A percentile compares a stretch with the other conserved stretches of the same genome.
phyloP scores from a whole-genome alignment of 2,329 filamentous ascomycete species.

The Kalaharituber pfeilii region DNA sequence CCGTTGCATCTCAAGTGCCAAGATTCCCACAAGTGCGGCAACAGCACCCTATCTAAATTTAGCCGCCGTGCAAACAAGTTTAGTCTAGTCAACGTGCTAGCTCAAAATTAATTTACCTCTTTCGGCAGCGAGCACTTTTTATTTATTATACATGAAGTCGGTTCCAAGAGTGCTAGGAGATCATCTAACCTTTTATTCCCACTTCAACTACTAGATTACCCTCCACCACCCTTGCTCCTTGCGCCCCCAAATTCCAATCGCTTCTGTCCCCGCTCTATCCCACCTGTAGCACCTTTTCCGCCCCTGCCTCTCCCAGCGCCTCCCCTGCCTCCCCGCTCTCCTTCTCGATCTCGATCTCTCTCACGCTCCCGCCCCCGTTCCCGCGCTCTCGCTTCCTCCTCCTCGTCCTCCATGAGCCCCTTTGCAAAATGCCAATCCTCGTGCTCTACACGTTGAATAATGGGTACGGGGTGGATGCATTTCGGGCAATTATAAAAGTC shows the following conservation, averaged over 20 bases:
- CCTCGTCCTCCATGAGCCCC: conserved; percentile 55
- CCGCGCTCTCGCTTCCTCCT: conserved; percentile 30
- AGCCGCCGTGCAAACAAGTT: too few relatives aligned
- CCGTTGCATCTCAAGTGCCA: too few relatives aligned
- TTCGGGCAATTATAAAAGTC: conserved; percentile 3
- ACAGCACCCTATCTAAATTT: too few relatives aligned
- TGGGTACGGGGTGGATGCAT: conserved; percentile 25
- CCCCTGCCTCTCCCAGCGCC: conserved; percentile 8
- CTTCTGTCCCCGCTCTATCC: conserved; percentile 40
- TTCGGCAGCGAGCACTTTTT: too few relatives aligned
- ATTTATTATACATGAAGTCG: too few relatives aligned
- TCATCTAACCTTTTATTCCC: too few relatives aligned
- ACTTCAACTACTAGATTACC: too few relatives aligned
- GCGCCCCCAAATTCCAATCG: conserved; percentile 44
- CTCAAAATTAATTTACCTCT: too few relatives aligned
- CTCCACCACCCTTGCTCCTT: conserved; percentile 2
- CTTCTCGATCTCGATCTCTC: conserved; percentile 11
- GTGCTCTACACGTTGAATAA: conserved; percentile 53
- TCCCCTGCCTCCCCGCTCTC: conserved; percentile 17
- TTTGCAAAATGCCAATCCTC: conserved; percentile 90
- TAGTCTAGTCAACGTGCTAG: too few relatives aligned
- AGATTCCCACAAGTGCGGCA: too few relatives aligned
- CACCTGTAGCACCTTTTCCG: conserved; percentile 17
- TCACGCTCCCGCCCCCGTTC: conserved; percentile 27
- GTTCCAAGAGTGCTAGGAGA: too few relatives aligned